Evolutionary conservation across 2,329 filamentous ascomycete species (phyloP), one percentile per base, ranked within the genome.

Genomic region (Penicillium sp.): DNA sequence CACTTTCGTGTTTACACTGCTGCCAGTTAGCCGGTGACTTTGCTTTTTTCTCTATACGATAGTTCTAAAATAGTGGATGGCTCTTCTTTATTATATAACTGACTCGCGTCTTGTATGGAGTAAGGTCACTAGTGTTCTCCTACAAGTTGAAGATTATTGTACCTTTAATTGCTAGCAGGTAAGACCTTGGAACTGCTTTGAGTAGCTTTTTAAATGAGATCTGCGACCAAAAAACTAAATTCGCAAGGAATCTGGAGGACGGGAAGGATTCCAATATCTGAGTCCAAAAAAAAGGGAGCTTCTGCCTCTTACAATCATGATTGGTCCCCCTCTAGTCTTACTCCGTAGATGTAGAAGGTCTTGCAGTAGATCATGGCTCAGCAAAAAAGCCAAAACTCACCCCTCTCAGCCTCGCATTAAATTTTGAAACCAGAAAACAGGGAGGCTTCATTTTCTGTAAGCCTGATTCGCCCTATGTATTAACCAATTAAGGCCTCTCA

Each of bases 11-110:
- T 48, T 51, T 49, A 46, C 55, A 52, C 51, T 57, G 44, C 31
- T 55, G 58, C 55, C 55, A 52, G 52, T 60, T 60, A 60, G 58
- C 58, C 58, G 55, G 57, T 57, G 55, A 57, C 48, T 52, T 57
- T 55, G 39, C 37, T 54, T 55, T 29, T 55, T 39, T 27, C 51
- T 55, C 31, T 39, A 54, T 56, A 51, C 48, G 39, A 54, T 54
- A 46, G 44, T 54, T 41, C 19, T 33, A 21, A 41, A 41, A 41
- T 22, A 41, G 39, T 41, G 39, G 19, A 41, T 41, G 39, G 39
- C 19, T 41, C 19, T 41, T 41, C 19, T 41, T 22, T 41, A 41
- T 21, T n/a, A 22, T 21, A 22, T 21, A 41, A 41, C n/a, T 19
- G 35, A 19, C 31, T 16, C 31, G 31, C n/a, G 35, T 39, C 8